These are phyloP conservation scores for Sutorius australiensis DNA, from an alignment of 768 basidiomycete genomes.

Conservation along the genomic window DNA sequence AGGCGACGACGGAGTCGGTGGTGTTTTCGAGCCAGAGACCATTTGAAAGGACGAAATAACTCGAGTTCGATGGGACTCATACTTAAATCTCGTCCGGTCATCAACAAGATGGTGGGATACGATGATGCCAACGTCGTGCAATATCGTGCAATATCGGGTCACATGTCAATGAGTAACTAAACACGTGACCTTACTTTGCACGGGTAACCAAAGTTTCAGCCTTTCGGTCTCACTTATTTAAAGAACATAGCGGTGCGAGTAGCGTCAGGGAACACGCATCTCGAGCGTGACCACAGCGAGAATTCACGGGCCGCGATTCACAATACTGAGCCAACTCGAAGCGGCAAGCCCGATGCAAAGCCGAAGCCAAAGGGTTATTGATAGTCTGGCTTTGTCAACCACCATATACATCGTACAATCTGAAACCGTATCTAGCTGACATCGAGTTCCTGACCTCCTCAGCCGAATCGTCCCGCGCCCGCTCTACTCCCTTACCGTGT, in stretches of 20 bases:
- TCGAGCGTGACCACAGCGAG: not conserved
- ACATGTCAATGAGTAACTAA: constrained; percentile 18
- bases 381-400: not conserved
- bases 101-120: constrained; percentile 24
- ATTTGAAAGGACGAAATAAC: not conserved
- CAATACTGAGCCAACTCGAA: no score
- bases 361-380: not conserved
- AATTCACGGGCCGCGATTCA: no score
- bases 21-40: not conserved
- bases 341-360: no score
- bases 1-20: constrained; percentile 19
- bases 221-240: not conserved
- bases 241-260: no score
- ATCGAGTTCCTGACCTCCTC: not conserved
- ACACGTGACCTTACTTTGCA: not conserved
- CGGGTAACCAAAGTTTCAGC: no score
- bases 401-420: not conserved
- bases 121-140: constrained; percentile 32
- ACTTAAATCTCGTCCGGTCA: no score
- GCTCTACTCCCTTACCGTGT: constrained; percentile 51
- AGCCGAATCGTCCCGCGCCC: not conserved
- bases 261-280: not conserved
- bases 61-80: no score
- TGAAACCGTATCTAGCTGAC: not conserved
- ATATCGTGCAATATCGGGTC: constrained; percentile 28